Conservation (phyloP, 768 basidiomycete species). For the Leccinum variicolor region DNA sequence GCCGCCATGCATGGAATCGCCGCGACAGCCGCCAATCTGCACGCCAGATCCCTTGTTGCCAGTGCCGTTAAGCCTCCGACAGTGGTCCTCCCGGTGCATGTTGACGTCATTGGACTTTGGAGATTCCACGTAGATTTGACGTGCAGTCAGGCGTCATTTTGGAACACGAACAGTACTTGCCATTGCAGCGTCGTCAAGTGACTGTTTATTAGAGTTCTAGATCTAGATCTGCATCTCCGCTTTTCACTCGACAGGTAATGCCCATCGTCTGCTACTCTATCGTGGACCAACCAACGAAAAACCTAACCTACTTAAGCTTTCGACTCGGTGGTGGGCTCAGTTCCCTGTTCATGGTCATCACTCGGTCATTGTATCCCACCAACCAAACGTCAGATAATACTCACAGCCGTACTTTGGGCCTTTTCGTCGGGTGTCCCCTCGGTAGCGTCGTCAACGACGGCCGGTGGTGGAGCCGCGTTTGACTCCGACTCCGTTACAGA, state of each 20-base stretch:
- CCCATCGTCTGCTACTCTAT: background rate
- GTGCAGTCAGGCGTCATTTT: background rate
- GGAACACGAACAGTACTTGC: background rate
- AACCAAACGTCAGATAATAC: conserved; percentile 3
- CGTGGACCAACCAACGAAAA: background rate
- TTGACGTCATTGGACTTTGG: background rate
- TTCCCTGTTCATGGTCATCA: background rate
- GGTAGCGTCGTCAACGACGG: conserved; percentile 1
- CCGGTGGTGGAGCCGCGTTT: background rate
- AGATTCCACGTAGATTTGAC: background rate
- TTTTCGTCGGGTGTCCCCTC: conserved; percentile 7
- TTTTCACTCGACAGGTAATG: background rate
- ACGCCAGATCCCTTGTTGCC: background rate
- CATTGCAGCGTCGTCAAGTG: background rate
- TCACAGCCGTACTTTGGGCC: conserved; percentile 10
- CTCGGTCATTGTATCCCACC: conserved; percentile 3
- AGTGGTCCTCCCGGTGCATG: too few species aligned
- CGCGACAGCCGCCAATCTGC: background rate
- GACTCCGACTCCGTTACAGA: background rate
- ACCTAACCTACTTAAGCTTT: conserved; percentile 10
- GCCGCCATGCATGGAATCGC: background rate
- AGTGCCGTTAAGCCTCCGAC: background rate
- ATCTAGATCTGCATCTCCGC: background rate
- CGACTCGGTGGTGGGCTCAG: conserved; percentile 2
- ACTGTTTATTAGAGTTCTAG: background rate